Evolutionary conservation across 1,284 basidiomycete species (phyloP).

Genomic region (Lentinus polychrous): DNA sequence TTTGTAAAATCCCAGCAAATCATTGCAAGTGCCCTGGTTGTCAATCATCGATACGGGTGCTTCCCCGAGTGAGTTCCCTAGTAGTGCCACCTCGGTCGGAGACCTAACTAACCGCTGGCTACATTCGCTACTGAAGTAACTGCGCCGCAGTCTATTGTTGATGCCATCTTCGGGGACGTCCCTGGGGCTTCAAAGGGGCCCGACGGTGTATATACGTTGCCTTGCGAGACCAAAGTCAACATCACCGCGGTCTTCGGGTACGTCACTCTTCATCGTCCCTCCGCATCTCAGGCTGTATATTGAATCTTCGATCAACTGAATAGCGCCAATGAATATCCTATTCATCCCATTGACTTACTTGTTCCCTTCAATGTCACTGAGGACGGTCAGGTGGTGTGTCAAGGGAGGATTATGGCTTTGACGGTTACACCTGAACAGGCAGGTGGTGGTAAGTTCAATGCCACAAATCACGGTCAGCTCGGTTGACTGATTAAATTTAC

Average conservation of each 20-base stretch:
- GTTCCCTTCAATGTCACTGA: not conserved
- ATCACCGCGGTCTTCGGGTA: constrained; percentile 12
- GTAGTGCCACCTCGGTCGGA: not conserved
- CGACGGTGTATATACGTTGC: constrained; percentile 6
- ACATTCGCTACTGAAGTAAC: constrained; percentile 5
- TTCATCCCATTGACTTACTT: constrained; percentile 10
- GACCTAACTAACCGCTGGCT: not conserved
- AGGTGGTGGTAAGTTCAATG: constrained; percentile 1
- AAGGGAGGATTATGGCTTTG: not conserved
- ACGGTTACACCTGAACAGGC: not conserved
- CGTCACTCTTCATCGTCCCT: not conserved
- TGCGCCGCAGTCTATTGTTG: constrained; percentile 9
- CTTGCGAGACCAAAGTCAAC: constrained; percentile 12
- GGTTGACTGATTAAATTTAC: not conserved
- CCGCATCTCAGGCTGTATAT: too few species aligned
- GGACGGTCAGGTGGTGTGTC: constrained; percentile 1
- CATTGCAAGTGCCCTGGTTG: not conserved
- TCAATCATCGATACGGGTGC: constrained; percentile 10
- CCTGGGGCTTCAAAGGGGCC: constrained; percentile 8
- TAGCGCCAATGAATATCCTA: constrained; percentile 3
- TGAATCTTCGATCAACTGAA: too few species aligned
- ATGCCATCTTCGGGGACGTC: constrained; percentile 11
- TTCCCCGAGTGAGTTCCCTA: not conserved
- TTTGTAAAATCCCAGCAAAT: not conserved
- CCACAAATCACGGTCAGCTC: not conserved